These are phyloP conservation scores for Arxiozyma slooffiae DNA, from an alignment of 1,139 yeast species.

Conservation along the genomic window DNA sequence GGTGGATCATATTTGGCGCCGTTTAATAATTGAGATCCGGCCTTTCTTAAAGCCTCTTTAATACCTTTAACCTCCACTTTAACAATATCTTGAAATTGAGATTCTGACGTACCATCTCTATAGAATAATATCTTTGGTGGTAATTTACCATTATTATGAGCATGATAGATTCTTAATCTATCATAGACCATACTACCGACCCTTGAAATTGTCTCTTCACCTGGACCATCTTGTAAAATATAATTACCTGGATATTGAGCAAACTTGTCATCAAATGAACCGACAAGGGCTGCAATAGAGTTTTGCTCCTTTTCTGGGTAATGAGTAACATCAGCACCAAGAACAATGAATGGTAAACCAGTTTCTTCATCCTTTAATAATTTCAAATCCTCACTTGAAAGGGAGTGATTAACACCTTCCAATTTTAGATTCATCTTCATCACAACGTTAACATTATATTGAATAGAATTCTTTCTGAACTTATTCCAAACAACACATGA, in stretches of 20 bases:
- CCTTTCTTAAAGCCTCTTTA: conserved; percentile 13
- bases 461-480: conserved; percentile 14
- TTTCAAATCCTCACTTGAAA: conserved; percentile 7
- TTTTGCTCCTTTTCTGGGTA: conserved; percentile 18
- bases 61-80: conserved; percentile 15
- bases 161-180: conserved; percentile 13
- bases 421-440: conserved; percentile 21
- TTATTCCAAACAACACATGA: conserved; percentile 18
- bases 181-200: conserved; percentile 12
- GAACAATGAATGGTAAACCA: conserved; percentile 14
- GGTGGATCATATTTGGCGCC: conserved; percentile 14
- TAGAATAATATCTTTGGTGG: conserved; percentile 18
- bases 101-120: conserved; percentile 21
- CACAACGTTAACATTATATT: conserved; percentile 15
- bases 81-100: conserved; percentile 17
- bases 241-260: conserved; percentile 20
- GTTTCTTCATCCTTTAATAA: conserved; percentile 13
- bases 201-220: conserved; percentile 16
- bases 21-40: conserved; percentile 8
- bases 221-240: conserved; percentile 14
- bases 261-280: conserved; percentile 15
- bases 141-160: conserved; percentile 15
- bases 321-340: conserved; percentile 22
- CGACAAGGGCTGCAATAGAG: conserved; percentile 18
- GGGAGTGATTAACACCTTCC: conserved; percentile 15